phyloP scores from a whole-genome alignment of 148 eudicot genomes.

The Nyssa sinensis region DNA sequence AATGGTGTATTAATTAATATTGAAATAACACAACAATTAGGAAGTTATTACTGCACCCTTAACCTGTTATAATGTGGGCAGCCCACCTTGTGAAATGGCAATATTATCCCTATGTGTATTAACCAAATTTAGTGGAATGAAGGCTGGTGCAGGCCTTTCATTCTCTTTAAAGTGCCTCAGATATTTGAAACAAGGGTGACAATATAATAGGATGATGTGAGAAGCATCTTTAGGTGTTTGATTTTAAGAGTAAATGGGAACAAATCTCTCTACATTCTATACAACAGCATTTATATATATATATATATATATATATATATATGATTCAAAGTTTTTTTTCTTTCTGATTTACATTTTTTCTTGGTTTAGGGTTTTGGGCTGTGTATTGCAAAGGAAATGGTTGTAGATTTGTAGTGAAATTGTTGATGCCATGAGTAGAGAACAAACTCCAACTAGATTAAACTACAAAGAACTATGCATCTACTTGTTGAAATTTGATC shows the following conservation, averaged over 20 bases:
- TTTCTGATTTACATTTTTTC: neutral
- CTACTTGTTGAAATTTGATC: conserved; percentile 19
- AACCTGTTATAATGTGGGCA: neutral
- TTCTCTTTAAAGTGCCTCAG: neutral
- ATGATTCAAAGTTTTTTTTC: neutral
- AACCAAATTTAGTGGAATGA: neutral
- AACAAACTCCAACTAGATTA: conserved; percentile 26
- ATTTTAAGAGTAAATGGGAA: conserved; percentile 1
- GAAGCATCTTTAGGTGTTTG: conserved; percentile 8
- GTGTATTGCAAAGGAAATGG: neutral
- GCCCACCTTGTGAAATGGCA: neutral
- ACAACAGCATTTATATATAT: neutral
- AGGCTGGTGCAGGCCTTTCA: neutral
- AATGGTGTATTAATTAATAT: neutral
- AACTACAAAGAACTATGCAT: neutral
- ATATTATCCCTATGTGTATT: neutral
- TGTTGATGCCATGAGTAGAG: conserved; percentile 16
- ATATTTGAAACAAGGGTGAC: neutral
- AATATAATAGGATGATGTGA: neutral
- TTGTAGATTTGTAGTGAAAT: neutral
- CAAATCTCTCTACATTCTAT: conserved; percentile 28
- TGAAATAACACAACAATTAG: neutral
- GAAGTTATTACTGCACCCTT: neutral
- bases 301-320: neutral
- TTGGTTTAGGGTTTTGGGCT: neutral